Conservation (phyloP, 306 rosid species). For the Betula pendula region DNA sequence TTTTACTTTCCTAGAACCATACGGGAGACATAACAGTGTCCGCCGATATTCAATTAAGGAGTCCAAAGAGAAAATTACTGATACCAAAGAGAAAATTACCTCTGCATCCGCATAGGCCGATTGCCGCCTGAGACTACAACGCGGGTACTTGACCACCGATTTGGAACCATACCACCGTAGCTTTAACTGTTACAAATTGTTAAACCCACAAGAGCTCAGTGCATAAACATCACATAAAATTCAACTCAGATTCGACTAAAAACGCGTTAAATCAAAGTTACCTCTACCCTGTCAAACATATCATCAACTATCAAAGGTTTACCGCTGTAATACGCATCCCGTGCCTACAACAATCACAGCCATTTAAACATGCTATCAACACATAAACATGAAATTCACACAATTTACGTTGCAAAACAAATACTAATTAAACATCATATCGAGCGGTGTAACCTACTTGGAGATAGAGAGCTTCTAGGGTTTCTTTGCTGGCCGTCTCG, state of each 20-base stretch:
- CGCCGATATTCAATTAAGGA: background rate
- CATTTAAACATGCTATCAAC: background rate
- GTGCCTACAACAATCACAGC: conserved; percentile 47
- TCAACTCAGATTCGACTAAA: background rate
- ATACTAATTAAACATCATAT: background rate
- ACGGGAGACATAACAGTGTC: background rate
- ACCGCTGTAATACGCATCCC: conserved; percentile 90
- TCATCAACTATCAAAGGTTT: conserved; percentile 92
- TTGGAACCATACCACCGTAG: conserved; percentile 79
- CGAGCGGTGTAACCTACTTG: conserved; percentile 38
- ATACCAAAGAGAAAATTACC: conserved; percentile 50
- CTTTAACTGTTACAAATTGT: conserved; percentile 56
- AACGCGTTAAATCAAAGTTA: conserved; percentile 17
- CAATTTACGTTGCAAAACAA: background rate
- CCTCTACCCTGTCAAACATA: conserved; percentile 95
- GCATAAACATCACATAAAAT: background rate
- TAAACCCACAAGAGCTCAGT: background rate
- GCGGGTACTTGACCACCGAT: conserved; percentile 78
- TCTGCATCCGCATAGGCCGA: conserved; percentile 85
- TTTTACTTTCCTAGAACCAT: background rate
- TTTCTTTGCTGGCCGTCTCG: conserved; percentile 78
- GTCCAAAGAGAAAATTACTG: background rate
- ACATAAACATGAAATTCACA: background rate
- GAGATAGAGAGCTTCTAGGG: conserved; percentile 78
- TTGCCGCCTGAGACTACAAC: conserved; percentile 86